These are phyloP conservation scores for Takakia lepidozioides DNA, from an alignment of 225 moss, liverwort and hornwort genomes.

Conservation along the genomic window DNA sequence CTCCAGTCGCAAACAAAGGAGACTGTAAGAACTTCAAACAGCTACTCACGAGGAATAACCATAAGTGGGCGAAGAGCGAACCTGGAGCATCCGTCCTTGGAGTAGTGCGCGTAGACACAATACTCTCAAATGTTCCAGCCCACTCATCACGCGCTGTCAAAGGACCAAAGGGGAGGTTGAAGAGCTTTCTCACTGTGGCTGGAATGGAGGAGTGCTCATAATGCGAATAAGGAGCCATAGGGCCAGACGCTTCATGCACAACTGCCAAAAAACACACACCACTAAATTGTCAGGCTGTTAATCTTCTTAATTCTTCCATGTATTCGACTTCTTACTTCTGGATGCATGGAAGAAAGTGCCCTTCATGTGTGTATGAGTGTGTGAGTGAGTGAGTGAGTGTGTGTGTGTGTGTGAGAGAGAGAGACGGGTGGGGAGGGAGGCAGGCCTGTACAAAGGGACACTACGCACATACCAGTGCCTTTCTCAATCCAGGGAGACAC, in stretches of 20 bases:
- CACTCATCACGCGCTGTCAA: constrained; percentile 80
- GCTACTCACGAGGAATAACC: too few relatives aligned
- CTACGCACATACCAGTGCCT: constrained; percentile 28
- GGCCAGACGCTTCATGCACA: constrained; percentile 71
- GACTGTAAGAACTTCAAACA: too few relatives aligned
- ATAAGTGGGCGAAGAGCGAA: too few relatives aligned
- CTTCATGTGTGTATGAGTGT: too few relatives aligned
- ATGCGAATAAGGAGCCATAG: constrained; percentile 53
- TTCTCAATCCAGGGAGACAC: constrained; percentile 69
- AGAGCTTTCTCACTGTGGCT: constrained; percentile 79
- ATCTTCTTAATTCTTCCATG: too few relatives aligned
- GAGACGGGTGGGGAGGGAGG: too few relatives aligned
- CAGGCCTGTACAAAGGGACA: too few relatives aligned
- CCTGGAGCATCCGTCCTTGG: constrained; percentile 72
- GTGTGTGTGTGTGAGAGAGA: too few relatives aligned
- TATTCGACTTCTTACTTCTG: too few relatives aligned
- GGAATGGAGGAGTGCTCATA: constrained; percentile 90
- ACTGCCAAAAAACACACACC: constrained; percentile 29
- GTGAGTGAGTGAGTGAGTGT: too few relatives aligned
- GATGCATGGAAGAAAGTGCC: too few relatives aligned
- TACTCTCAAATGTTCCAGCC: constrained; percentile 82
- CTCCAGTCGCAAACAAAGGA: too few relatives aligned
- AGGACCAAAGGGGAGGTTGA: constrained; percentile 51
- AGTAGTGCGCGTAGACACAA: constrained; percentile 33
- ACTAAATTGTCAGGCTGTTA: not conserved